These are phyloP conservation scores for Geotrichum europaeum DNA, from an alignment of 1,139 yeast genomes.

Conservation along the genomic window DNA sequence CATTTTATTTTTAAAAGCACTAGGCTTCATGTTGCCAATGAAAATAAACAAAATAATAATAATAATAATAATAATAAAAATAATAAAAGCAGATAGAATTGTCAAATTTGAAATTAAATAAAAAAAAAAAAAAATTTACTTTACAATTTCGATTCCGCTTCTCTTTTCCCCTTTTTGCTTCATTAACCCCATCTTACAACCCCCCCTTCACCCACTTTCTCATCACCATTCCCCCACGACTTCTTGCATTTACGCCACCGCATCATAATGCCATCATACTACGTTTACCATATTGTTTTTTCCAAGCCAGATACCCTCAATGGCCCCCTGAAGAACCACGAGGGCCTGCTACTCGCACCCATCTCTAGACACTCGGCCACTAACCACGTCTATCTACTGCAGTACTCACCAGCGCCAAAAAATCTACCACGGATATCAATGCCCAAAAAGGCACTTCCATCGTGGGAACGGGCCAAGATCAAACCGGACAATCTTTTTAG, in stretches of 20 bases:
- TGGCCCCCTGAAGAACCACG: neutral
- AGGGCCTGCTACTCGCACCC: constrained; percentile 2
- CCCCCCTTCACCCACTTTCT: too few relatives aligned
- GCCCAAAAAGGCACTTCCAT: neutral
- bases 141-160: too few relatives aligned
- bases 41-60: too few relatives aligned
- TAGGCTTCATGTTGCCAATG: too few relatives aligned
- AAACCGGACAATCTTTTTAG: neutral
- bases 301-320: neutral
- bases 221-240: too few relatives aligned
- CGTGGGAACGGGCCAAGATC: constrained; percentile 2
- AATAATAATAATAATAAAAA: neutral
- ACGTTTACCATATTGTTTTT: constrained; percentile 1
- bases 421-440: neutral
- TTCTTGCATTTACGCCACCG: neutral
- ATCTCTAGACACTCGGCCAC: neutral
- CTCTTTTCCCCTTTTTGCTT: neutral
- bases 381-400: neutral
- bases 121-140: too few relatives aligned
- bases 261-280: neutral
- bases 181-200: neutral
- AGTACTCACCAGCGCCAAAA: neutral
- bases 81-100: too few relatives aligned
- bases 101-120: too few relatives aligned
- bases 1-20: too few relatives aligned